phyloP scores from a whole-genome alignment of 2,329 filamentous ascomycete species.

The Talaromyces sp. region DNA sequence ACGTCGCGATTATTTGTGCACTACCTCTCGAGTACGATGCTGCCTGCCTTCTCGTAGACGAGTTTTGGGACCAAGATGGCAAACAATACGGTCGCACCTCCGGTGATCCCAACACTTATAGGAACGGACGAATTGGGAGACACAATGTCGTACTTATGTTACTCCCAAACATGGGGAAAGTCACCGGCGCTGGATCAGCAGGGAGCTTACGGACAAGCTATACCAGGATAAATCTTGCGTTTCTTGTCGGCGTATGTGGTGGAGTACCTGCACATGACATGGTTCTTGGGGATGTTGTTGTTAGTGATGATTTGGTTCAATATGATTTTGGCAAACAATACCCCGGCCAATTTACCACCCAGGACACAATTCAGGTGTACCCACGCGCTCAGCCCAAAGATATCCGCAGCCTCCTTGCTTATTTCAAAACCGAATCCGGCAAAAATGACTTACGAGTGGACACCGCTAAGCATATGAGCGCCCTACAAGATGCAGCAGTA shows the following conservation, averaged over 20 bases:
- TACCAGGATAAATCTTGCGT: neutral
- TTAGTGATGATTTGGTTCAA: slow-evolving; percentile 17
- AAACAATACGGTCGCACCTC: neutral
- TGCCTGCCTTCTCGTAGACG: neutral
- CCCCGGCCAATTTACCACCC: slow-evolving; percentile 16
- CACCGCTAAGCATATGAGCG: too few species aligned
- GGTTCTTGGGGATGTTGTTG: slow-evolving; percentile 26
- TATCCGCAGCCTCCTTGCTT: neutral
- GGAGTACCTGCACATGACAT: slow-evolving; percentile 13
- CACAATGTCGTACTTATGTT: neutral
- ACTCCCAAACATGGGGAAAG: slow-evolving; percentile 1
- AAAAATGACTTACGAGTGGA: too few species aligned
- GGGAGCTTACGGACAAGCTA: slow-evolving; percentile 28
- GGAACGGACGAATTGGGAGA: neutral
- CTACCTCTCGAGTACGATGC: neutral
- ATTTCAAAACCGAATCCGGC: neutral
- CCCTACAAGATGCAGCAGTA: too few species aligned
- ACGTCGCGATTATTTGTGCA: too few species aligned
- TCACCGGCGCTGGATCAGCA: slow-evolving; percentile 3
- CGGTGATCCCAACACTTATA: neutral
- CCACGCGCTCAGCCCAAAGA: too few species aligned
- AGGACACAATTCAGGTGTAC: slow-evolving; percentile 4
- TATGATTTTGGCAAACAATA: slow-evolving; percentile 24
- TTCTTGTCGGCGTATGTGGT: neutral
- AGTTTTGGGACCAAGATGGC: neutral